Percentiles rank a stretch among this genome's conserved stretches.
Evolutionary conservation across 495 filamentous ascomycete species (phyloP).

Genomic region (Podospora fimiseda): DNA sequence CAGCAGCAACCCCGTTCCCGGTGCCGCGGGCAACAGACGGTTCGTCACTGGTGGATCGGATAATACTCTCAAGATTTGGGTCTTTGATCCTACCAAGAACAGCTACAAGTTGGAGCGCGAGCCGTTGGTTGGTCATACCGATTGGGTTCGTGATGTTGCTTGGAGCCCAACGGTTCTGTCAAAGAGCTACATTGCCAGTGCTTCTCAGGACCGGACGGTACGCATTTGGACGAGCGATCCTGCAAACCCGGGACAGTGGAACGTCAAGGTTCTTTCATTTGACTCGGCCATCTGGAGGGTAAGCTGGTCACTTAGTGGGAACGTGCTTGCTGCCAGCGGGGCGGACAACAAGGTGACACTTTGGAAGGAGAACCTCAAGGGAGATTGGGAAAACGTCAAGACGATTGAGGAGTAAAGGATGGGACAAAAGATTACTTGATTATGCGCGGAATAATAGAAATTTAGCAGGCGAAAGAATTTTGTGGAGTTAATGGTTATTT

Average conservation of each 20-base stretch:
- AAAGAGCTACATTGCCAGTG: constrained; percentile 91
- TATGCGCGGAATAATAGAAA: too few species aligned
- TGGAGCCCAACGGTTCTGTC: constrained; percentile 91
- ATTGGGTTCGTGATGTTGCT: constrained; percentile 97
- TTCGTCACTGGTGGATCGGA: constrained; percentile 95
- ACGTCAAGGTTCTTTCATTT: constrained; percentile 74
- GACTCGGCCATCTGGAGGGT: constrained; percentile 90
- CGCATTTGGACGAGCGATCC: constrained; percentile 87
- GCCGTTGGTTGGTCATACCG: constrained; percentile 69
- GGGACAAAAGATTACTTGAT: neutral
- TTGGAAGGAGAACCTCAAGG: constrained; percentile 77
- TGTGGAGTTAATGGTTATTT: neutral
- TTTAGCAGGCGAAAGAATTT: neutral
- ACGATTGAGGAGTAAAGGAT: constrained; percentile 77
- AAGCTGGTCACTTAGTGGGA: constrained; percentile 96
- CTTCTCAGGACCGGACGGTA: constrained; percentile 93
- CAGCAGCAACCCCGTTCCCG: constrained; percentile 56
- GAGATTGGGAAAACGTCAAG: constrained; percentile 91
- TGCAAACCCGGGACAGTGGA: constrained; percentile 60
- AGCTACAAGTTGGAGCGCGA: constrained; percentile 48
- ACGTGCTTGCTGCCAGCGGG: constrained; percentile 86
- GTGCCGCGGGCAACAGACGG: constrained; percentile 54
- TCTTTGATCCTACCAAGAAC: constrained; percentile 43
- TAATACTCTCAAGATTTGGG: constrained; percentile 88
- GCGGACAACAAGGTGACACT: constrained; percentile 95